Evolutionary conservation across 179 eudicot species (phyloP).

Genomic region (Beta corolliflora): DNA sequence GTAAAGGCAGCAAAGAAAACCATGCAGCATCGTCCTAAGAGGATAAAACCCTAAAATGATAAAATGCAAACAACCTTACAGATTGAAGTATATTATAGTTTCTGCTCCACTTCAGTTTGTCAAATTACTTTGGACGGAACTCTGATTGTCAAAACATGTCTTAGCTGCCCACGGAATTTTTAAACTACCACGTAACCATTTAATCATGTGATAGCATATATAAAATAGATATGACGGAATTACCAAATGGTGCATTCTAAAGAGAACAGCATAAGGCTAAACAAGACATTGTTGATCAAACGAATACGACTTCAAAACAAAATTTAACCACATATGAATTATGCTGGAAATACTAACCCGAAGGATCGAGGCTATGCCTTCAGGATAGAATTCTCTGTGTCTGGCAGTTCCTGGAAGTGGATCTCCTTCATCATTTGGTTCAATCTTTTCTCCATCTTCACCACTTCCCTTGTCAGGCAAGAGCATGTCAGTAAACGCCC

Average conservation of each 20-base stretch:
- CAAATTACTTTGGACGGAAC: not conserved
- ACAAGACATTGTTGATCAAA: not conserved
- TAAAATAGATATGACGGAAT: conserved; percentile 4
- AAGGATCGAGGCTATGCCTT: conserved; percentile 87
- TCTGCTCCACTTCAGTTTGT: not conserved
- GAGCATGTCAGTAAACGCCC: conserved; percentile 99
- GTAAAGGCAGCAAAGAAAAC: conserved; percentile 1
- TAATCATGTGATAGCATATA: not conserved
- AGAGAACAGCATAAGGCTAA: not conserved
- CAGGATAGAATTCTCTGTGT: conserved; percentile 96
- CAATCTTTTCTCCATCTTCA: conserved; percentile 67
- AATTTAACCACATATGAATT: not conserved
- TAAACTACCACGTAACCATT: not conserved
- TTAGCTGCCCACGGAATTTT: conserved; percentile 2
- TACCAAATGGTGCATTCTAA: conserved; percentile 5
- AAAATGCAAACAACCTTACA: not conserved
- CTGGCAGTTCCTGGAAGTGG: conserved; percentile 96
- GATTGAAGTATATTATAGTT: not conserved
- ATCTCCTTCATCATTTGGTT: conserved; percentile 82
- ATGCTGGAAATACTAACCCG: conserved; percentile 53
- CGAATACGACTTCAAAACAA: not conserved
- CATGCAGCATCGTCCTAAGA: not conserved
- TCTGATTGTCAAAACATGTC: not conserved
- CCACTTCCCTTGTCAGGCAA: conserved; percentile 98
- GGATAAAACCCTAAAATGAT: not conserved